Base-by-base conservation (phyloP, 179 eudicot genomes). In the Beta lomatogona region DNA sequence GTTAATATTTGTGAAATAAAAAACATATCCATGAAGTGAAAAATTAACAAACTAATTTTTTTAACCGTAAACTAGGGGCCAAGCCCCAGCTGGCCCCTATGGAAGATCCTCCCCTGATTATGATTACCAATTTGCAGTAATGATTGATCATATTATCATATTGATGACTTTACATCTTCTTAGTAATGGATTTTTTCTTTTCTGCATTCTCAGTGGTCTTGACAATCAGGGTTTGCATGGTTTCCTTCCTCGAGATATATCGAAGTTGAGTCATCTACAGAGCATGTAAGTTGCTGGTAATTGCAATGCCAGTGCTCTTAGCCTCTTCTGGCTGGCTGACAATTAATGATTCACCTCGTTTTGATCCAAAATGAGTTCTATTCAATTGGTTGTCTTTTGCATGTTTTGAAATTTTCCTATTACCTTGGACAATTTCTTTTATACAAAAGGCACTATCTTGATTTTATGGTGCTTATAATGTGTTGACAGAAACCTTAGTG, bases 181-280 rank as follows among this genome's bases (percentile, higher is more conserved):
- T 68, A 31, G 57, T 82, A 64, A 78, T 36, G 36, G 58, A 54
- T 64, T 73, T 68, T 55, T 66, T 55, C 73, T 53, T 64, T 78
- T 79, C 25, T 83, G 86, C 79, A 73, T 84, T 82, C 57, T 67
- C 91, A 96, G 99, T 69, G 97, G 89, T 80, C 97, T 96, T 67
- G 99, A 91, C 90, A 92, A 92, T 81, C 99, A 96, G 86, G 99
- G 98, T 81, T 84, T 96, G 84, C 91, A 90, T 54, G 99, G 99
- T 68, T 89, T 82, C 86, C 88, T 96, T 85, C 98, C 97, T 73
- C 84, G 79, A 18, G 96, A 90, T 81, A 83, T 91, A 75, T 96
- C 98, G 31, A 86, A 82, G 71, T 86, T 96, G 84, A 87, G 80
- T 84, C 93, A 91, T 88, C 90, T 96, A 48, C 97, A 92, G 81